phyloP scores from a whole-genome alignment of 202 grass and related monocot genomes.

The Zoysia matrella region DNA sequence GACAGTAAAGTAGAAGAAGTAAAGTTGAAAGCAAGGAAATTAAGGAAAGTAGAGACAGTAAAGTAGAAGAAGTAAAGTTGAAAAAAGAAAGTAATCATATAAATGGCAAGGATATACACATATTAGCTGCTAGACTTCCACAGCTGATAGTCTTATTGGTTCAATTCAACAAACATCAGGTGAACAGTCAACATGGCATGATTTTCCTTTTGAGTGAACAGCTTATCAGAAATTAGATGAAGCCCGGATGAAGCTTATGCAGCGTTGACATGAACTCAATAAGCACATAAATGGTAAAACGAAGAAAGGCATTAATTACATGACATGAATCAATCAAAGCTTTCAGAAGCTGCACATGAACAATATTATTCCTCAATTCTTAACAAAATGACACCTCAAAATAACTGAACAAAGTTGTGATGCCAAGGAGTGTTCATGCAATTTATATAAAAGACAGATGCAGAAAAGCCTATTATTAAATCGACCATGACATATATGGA shows the following conservation, averaged over 20 bases:
- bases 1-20: background rate
- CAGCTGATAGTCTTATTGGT: background rate
- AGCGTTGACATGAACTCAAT: too few species aligned
- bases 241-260: too few species aligned
- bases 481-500: background rate
- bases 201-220: background rate
- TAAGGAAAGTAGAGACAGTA: too few species aligned
- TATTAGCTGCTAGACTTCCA: background rate
- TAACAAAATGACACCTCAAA: too few species aligned
- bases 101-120: background rate
- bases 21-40: too few species aligned
- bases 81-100: background rate
- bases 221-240: background rate
- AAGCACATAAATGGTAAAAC: too few species aligned
- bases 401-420: slow-evolving; percentile 1
- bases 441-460: background rate
- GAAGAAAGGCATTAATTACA: too few species aligned
- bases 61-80: background rate
- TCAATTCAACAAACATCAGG: slow-evolving; percentile 6
- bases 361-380: too few species aligned
- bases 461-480: slow-evolving; percentile 4
- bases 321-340: too few species aligned
- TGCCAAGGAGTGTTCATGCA: slow-evolving; percentile 8
- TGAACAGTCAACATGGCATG: slow-evolving; percentile 6
- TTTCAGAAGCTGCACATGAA: too few species aligned